Evolutionary conservation across 2,329 filamentous ascomycete species (phyloP).

Genomic region (Xylaria sp.): DNA sequence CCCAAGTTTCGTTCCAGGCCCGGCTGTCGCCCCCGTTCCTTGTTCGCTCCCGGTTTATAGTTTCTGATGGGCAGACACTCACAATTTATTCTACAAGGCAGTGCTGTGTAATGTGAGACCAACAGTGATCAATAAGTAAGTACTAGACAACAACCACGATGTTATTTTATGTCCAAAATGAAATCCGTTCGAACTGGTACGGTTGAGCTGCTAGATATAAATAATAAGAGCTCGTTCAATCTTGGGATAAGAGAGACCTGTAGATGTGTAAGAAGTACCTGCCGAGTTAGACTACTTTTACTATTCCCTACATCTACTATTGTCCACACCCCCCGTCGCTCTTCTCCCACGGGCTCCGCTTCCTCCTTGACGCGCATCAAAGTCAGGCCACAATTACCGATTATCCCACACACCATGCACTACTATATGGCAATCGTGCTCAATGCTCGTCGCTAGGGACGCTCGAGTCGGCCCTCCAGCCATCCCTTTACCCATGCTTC

Average conservation of each 20-base stretch:
- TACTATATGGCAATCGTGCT: constrained; percentile 16
- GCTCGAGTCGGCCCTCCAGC: constrained; percentile 21
- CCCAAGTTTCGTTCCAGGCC: constrained; percentile 28
- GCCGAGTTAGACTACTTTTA: background rate
- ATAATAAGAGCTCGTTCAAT: no score
- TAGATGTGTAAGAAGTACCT: background rate
- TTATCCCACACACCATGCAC: constrained; percentile 29
- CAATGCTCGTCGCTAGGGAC: constrained; percentile 14
- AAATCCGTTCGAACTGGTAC: no score
- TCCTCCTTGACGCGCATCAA: constrained; percentile 30
- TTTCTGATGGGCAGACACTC: background rate
- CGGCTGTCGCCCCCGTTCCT: background rate
- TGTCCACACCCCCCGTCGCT: constrained; percentile 8
- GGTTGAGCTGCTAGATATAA: no score
- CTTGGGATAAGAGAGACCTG: background rate
- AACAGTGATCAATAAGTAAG: no score
- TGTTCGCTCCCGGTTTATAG: background rate
- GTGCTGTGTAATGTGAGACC: no score
- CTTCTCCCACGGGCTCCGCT: constrained; percentile 29
- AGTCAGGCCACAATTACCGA: constrained; percentile 42
- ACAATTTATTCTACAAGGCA: no score
- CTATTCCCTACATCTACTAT: background rate
- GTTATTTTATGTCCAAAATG: no score
- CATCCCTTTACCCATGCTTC: constrained; percentile 12
- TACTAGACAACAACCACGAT: no score